phyloP scores from a whole-genome alignment of 108 stramenopile genomes.

The Cylindrotheca fusiformis region DNA sequence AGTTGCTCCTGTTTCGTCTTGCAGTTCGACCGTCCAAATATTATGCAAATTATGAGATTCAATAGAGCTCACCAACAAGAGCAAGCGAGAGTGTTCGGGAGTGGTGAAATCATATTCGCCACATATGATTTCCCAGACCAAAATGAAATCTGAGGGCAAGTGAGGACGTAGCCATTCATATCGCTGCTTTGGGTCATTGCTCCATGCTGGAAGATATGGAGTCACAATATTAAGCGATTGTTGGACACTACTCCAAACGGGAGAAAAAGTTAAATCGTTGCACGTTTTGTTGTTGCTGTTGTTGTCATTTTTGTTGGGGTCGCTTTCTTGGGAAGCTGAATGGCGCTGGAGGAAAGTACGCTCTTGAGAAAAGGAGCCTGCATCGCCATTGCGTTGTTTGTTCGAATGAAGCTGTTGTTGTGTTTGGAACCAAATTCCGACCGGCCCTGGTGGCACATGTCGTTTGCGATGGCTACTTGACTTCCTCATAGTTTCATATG shows the following conservation, averaged over 20 bases:
- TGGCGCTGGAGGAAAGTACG: not conserved
- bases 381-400: slow-evolving; percentile 2
- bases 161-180: slow-evolving; percentile 29
- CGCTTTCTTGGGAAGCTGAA: not conserved
- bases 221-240: slow-evolving; percentile 21
- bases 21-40: slow-evolving; percentile 42
- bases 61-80: slow-evolving; percentile 29
- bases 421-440: slow-evolving; percentile 42
- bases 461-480: slow-evolving; percentile 43
- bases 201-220: slow-evolving; percentile 26
- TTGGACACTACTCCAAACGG: slow-evolving; percentile 45
- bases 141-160: slow-evolving; percentile 8
- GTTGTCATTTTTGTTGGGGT: not conserved
- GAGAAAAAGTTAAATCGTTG: slow-evolving; percentile 18
- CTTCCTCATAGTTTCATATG: slow-evolving; percentile 35
- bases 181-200: slow-evolving; percentile 11
- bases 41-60: slow-evolving; percentile 20
- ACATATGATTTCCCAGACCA: slow-evolving; percentile 25
- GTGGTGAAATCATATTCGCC: slow-evolving; percentile 14
- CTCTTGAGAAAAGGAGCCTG: no score
- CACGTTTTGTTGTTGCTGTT: slow-evolving; percentile 12
- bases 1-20: slow-evolving; percentile 42
- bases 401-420: slow-evolving; percentile 20
- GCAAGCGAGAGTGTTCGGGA: not conserved
- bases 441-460: slow-evolving; percentile 43